phyloP scores from a whole-genome alignment of 2,329 filamentous ascomycete species.

The Nemania serpens region DNA sequence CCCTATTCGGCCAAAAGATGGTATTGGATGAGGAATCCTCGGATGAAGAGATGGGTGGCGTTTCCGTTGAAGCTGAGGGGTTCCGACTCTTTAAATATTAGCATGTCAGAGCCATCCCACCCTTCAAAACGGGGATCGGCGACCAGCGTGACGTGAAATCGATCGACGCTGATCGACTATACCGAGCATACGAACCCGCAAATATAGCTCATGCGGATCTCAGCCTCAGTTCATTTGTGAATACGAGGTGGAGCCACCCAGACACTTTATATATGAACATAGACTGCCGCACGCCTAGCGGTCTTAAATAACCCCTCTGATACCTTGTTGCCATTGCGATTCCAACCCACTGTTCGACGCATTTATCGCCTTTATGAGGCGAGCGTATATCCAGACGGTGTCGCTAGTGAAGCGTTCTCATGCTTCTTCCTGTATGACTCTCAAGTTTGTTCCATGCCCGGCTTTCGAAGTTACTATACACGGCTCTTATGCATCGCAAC shows the following conservation, averaged over 20 bases:
- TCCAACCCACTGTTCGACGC: neutral
- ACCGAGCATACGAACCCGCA: conserved; percentile 2
- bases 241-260: conserved; percentile 22
- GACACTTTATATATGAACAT: conserved; percentile 13
- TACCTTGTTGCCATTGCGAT: neutral
- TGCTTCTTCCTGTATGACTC: neutral
- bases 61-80: conserved; percentile 57
- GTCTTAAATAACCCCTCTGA: neutral
- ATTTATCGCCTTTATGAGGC: neutral
- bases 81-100: conserved; percentile 55
- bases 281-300: neutral
- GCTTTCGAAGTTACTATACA: neutral
- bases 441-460: no score
- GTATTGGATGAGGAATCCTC: conserved; percentile 63
- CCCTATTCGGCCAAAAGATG: conserved; percentile 73
- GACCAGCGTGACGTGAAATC: neutral
- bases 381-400: neutral
- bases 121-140: conserved; percentile 6
- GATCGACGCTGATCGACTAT: conserved; percentile 25
- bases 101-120: conserved; percentile 4
- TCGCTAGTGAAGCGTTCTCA: neutral
- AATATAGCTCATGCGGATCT: conserved; percentile 17
- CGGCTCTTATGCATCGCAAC: conserved; percentile 1
- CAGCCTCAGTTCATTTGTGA: conserved; percentile 7
- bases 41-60: conserved; percentile 55